These are phyloP conservation scores for Lanmaoa rubissima DNA, from an alignment of 768 basidiomycete species.

Conservation along the genomic window DNA sequence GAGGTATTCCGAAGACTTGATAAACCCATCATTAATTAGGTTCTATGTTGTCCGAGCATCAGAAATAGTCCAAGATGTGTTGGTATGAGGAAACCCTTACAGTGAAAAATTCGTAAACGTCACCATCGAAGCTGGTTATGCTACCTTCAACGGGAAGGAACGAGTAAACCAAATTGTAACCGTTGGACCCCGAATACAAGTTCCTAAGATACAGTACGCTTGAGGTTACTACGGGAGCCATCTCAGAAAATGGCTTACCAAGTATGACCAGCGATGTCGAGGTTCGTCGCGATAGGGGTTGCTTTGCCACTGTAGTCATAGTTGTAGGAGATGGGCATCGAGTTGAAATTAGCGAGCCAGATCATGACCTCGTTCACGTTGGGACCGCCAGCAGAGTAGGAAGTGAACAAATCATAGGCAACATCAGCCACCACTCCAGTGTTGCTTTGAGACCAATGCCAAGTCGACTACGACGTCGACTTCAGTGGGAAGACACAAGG, in stretches of 20 bases:
- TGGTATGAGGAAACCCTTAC: constrained; percentile 26
- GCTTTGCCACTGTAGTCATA: constrained; percentile 49
- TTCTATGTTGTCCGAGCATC: constrained; percentile 39
- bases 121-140: constrained; percentile 51
- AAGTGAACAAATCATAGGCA: constrained; percentile 66
- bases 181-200: constrained; percentile 53
- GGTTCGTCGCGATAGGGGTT: constrained; percentile 39
- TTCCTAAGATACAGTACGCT: constrained; percentile 38
- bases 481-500: neutral
- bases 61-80: neutral
- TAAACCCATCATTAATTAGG: constrained; percentile 43
- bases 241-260: constrained; percentile 38
- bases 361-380: constrained; percentile 55
- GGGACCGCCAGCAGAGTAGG: constrained; percentile 45
- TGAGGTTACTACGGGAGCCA: neutral
- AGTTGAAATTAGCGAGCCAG: constrained; percentile 59
- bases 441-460: constrained; percentile 53
- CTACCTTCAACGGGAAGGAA: constrained; percentile 40
- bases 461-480: constrained; percentile 39
- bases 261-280: constrained; percentile 47
- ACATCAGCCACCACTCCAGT: constrained; percentile 51
- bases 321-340: constrained; percentile 52
- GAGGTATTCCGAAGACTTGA: constrained; percentile 55
- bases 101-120: constrained; percentile 51
- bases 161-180: constrained; percentile 49